Percentiles rank a stretch among this genome's conserved stretches.
These are phyloP conservation scores for Solanum verrucosum DNA, from an alignment of 257 asterid genomes.

Conservation along the genomic window DNA sequence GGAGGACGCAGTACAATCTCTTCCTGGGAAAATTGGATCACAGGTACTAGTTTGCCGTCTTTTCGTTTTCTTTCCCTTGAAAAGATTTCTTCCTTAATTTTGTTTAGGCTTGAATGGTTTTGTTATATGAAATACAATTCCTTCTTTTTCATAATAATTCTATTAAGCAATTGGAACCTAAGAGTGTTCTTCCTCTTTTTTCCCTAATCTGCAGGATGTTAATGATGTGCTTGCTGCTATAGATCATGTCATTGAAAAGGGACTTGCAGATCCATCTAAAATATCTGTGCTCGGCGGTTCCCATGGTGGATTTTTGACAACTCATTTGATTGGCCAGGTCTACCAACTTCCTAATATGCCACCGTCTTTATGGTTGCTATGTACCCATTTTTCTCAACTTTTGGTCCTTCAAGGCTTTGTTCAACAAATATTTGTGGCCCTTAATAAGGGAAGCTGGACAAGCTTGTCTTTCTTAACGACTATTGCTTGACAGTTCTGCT, in stretches of 20 bases:
- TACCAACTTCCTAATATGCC: background rate
- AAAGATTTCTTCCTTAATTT: background rate
- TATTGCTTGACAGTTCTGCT: background rate
- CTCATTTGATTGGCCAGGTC: constrained; percentile 98
- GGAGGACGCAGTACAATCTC: constrained; percentile 98
- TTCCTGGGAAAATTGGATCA: constrained; percentile 85
- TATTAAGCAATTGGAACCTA: background rate
- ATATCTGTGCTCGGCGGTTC: constrained; percentile 87
- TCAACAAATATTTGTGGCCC: background rate
- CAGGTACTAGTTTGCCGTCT: constrained; percentile 43
- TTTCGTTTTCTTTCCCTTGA: background rate
- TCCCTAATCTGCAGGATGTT: constrained; percentile 56
- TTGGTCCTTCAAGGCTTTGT: background rate
- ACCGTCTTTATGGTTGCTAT: background rate
- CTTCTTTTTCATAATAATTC: background rate
- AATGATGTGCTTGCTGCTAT: constrained; percentile 73
- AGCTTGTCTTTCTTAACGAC: background rate
- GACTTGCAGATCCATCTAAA: constrained; percentile 85
- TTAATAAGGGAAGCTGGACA: background rate
- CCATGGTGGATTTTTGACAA: constrained; percentile 95
- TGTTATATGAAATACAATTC: background rate
- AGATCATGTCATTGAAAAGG: constrained; percentile 50
- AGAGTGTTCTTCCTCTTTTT: background rate
- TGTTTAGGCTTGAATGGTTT: background rate
- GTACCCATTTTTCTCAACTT: background rate